Base-by-base conservation (phyloP, 2,329 filamentous ascomycete genomes). In the Stachybotrys chlorohalonatus region DNA sequence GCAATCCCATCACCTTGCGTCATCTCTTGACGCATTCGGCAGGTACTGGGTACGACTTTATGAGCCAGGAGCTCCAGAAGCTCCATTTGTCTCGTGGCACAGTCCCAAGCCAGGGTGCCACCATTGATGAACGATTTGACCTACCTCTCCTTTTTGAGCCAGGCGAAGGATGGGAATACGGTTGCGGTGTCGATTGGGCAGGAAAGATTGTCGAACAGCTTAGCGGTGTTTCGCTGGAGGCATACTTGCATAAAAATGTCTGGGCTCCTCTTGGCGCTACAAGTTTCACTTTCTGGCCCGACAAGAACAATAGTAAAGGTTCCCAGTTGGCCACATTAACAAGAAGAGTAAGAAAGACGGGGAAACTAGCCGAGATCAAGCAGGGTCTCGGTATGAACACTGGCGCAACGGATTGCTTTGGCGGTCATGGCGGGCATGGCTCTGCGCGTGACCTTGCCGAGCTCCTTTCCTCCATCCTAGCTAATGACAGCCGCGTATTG, bases 1-100 rank as follows among this genome's bases (percentile, higher is more conserved):
- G 49, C 11, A 59, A 61, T 0, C 66, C 68, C 13, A 72, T 81
- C 52, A 78, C 75, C 5, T 63, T 79, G 6, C 65, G 69, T n/a
- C 71, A 73, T 47, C 67, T 81, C 2, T 67, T 81, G 5, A 74
- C 73, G 1, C 78, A 81, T 59, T 73, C 70, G 31, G 68, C 72
- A 0, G 78, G 78, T 1, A 57, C 68, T 0, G 61, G 58, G 6
- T 80, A 80, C 60, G 64, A 68, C 39, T 70, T 72, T 50, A 50
- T 71, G 1, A 45, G 48, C 2, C 47, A 31, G 1, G 42, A 53
- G 16, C 39, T 53, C 15, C 24, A n/a, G 30, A 16, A 47, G 32
- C 30, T 30, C 42, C 42, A 47, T 7, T 3, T 3, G 17, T 5
- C 11, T 42, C 11, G 24, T 7, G 42, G 52, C 30, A 8, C n/a